Percentiles rank a stretch among this genome's conserved stretches.
These are phyloP conservation scores for Dichotomopilus funicola DNA, from an alignment of 2,329 filamentous ascomycete species.

Conservation along the genomic window DNA sequence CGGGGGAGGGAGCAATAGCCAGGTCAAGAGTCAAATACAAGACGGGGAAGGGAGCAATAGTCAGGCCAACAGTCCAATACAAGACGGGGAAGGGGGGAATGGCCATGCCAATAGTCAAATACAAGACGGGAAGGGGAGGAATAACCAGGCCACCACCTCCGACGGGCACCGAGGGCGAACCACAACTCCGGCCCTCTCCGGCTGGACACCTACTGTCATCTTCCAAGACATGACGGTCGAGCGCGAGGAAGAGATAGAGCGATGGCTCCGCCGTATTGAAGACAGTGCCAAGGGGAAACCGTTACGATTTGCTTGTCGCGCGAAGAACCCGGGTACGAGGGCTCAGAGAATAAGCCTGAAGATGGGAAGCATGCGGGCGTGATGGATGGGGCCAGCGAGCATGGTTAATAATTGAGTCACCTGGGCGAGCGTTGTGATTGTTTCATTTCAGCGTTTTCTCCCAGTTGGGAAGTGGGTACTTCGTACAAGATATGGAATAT, in stretches of 20 bases:
- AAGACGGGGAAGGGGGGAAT: too few species aligned
- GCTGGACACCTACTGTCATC: not conserved
- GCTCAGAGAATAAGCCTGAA: not conserved
- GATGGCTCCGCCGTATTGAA: not conserved
- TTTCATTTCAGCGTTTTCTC: too few species aligned
- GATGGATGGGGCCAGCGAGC: not conserved
- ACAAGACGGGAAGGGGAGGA: too few species aligned
- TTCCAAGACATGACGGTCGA: not conserved
- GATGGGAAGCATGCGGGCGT: not conserved
- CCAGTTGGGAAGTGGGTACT: too few species aligned
- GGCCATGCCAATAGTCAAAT: too few species aligned
- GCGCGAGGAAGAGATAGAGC: not conserved
- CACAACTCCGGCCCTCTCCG: not conserved
- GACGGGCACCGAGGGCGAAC: not conserved
- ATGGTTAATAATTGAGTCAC: too few species aligned
- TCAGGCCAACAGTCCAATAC: too few species aligned
- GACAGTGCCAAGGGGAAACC: not conserved
- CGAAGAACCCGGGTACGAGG: not conserved
- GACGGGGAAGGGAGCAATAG: too few species aligned
- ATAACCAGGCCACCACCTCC: not conserved
- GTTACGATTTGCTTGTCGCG: not conserved
- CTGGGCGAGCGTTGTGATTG: too few species aligned
- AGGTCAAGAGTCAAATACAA: too few species aligned
- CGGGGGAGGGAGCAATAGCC: too few species aligned
- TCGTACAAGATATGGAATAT: too few species aligned